Base-by-base conservation (phyloP, 2,329 filamentous ascomycete species). In the Blastomyces parvus region DNA sequence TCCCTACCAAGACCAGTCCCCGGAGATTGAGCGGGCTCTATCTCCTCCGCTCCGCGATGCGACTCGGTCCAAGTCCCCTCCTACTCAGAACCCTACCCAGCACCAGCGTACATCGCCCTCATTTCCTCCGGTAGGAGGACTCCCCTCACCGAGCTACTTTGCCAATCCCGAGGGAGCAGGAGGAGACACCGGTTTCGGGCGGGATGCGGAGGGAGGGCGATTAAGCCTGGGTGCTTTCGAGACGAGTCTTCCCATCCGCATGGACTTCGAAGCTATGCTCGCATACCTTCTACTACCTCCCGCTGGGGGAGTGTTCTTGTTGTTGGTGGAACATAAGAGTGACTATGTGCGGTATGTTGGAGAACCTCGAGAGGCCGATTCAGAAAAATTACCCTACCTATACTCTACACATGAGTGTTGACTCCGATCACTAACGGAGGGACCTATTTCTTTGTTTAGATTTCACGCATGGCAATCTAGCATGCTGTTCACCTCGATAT, bases 381-480 rank as follows among this genome's bases (percentile, higher is more conserved):
- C 40, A 44, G 11, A 3, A 17, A 13, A 13, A n/a, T 33, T 4
- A 25, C 14, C 48, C n/a, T n/a, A n/a, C n/a, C n/a, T n/a, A n/a
- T n/a, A n/a, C n/a, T n/a, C n/a, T n/a, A n/a, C n/a, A n/a, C n/a
- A n/a, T n/a, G 7, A 4, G 36, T 38, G 9, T 38, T 2, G 61
- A 58, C 25, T 7, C 22, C 5, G 46, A 55, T 53, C 55, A 40
- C 36, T 42, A 58, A 48, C 19, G 22, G 22, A 25, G 25, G 22
- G 19, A 25, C 27, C 53, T 27, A 60, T 64, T 50, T 66, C 63
- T 42, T 68, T 55, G 65, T 63, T 44, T 68, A 93, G 90, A 67
- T 97, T 97, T 70, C 94, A 99, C 76, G 94, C 94, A 8, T 99
- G 94, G 93, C 94, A 99, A 77, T 90, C 89, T 7, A 87, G 88